Base-by-base conservation (phyloP, 2,329 filamentous ascomycete genomes). In the Lecanicillium sp. region DNA sequence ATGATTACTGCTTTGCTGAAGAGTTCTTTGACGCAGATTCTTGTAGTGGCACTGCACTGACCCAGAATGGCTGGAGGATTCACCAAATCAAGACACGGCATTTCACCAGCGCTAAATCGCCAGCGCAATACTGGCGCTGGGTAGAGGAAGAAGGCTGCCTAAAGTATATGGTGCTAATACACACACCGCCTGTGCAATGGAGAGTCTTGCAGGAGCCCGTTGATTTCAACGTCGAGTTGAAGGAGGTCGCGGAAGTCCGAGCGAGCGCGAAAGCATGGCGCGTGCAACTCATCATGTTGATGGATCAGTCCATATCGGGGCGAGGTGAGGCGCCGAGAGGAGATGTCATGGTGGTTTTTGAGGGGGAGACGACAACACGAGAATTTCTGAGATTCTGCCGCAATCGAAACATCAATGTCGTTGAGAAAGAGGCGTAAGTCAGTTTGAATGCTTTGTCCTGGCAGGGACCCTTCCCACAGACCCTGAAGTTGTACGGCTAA, bases 331-430 rank as follows among this genome's bases (percentile, higher is more conserved):
- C 31, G 16, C 20, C 31, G 31, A 33, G 31, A 18, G 31, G 16
- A 33, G 31, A 33, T 19, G 31, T 33, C 20, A 33, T 33, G 31
- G 31, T 33, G 18, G 31, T 33, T 13, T 33, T 33, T 33, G 31
- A 33, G 20, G 31, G 31, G 18, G 16, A 9, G 16, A 19, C 18
- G 16, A 33, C 16, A 13, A 13, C 31, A 16, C 18, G 14, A 5
- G 11, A n/a, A 18, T 33, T 33, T 33, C 20, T 33, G 31, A 16
- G 20, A 33, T 33, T 33, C 14, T 33, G 31, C 20, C 16, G 18
- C 31, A n/a, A 8, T 33, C 16, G 14, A 33, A 16, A 33, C 31
- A 19, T 33, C 18, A 16, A 11, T 7, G 20, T 33, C 20, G 18
- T 6, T 13, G 18, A 33, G 18, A 19, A 33, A 33, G 31, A 33